Base-by-base conservation (phyloP, 2,329 filamentous ascomycete species). In the Colletotrichum coccodes region DNA sequence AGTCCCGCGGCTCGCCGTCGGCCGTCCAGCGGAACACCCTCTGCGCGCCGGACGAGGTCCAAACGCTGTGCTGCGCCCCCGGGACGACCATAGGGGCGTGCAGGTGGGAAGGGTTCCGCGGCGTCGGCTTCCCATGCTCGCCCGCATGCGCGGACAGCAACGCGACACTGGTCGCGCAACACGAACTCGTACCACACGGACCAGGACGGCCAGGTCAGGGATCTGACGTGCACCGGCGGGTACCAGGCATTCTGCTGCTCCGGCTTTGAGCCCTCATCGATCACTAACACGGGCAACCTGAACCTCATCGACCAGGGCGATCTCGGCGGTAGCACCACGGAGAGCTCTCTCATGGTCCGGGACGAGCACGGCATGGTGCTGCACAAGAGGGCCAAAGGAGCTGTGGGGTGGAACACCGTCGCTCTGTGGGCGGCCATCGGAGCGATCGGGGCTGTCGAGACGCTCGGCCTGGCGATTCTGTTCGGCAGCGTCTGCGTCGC, bases 161-260 rank as follows among this genome's bases (percentile, higher is more conserved):
- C 44, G 77, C 79, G 61, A 78, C 75, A 1, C 74, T 77, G 46
- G 42, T 79, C 12, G 63, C 67, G 3, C 68, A 65, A 23, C 72
- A 79, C 4, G 4, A 46, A 46, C 4, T 46, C 42, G n/a, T 46
- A 46, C 8, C 9, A 23, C 9, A 12, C 21, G n/a, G 23, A 26
- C 8, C 9, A 46, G 12, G 21, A 21, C 0, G 21, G n/a, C 14
- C 42, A 46, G n/a, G 9, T 23, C 4, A 21, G n/a, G 11, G 42
- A 26, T 26, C 42, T 46, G 42, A 46, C 42, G n/a, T 46, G 42
- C 12, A 46, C 42, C n/a, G n/a, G 42, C 14, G 42, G 42, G 4
- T 46, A 26, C 23, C 21, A 26, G 42, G 42, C 42, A 23, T 26
- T 12, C 42, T 46, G 42, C n/a, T 46, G 42, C n/a, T 2, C 42